Evolutionary conservation across 352 stramenopile genomes (phyloP).

Genomic region (Phytophthora boehmeriae): DNA sequence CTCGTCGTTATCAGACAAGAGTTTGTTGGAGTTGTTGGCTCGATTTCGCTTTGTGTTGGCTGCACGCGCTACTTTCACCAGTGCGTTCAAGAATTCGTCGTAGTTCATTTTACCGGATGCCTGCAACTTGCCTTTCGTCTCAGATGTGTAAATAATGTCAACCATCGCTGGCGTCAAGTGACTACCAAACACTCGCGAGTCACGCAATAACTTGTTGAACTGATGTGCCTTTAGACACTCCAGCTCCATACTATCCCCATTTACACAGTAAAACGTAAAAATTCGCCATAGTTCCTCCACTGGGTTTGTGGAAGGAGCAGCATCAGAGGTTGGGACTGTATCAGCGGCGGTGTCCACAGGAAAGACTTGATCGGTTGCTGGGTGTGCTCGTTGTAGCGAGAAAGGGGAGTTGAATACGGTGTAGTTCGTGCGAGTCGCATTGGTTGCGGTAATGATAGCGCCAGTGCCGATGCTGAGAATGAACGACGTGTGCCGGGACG

Average conservation of each 20-base stretch:
- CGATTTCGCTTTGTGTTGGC: conserved; percentile 37
- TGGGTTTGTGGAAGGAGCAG: conserved; percentile 26
- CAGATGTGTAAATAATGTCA: conserved; percentile 81
- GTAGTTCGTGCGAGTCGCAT: conserved; percentile 6
- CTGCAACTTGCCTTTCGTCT: conserved; percentile 70
- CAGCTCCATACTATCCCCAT: conserved; percentile 74
- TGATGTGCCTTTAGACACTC: conserved; percentile 76
- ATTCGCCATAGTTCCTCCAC: conserved; percentile 78
- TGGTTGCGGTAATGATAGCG: conserved; percentile 18
- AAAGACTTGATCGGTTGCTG: conserved; percentile 15
- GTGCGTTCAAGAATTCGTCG: conserved; percentile 80
- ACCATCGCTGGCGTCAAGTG: conserved; percentile 71
- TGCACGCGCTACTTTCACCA: conserved; percentile 65
- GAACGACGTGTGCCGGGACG: conserved; percentile 12
- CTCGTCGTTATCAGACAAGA: conserved; percentile 43
- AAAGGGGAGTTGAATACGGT: conserved; percentile 4
- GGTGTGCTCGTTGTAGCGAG: conserved; percentile 13
- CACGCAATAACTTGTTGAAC: conserved; percentile 73
- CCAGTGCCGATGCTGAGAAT: conserved; percentile 20
- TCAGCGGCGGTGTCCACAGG: neutral
- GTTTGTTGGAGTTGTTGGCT: conserved; percentile 32
- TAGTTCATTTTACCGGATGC: conserved; percentile 75
- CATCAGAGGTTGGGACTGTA: neutral
- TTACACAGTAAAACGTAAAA: conserved; percentile 85
- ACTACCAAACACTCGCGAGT: conserved; percentile 55